Base-by-base conservation (phyloP, 2,329 filamentous ascomycete genomes). In the Xylariaceae sp. region DNA sequence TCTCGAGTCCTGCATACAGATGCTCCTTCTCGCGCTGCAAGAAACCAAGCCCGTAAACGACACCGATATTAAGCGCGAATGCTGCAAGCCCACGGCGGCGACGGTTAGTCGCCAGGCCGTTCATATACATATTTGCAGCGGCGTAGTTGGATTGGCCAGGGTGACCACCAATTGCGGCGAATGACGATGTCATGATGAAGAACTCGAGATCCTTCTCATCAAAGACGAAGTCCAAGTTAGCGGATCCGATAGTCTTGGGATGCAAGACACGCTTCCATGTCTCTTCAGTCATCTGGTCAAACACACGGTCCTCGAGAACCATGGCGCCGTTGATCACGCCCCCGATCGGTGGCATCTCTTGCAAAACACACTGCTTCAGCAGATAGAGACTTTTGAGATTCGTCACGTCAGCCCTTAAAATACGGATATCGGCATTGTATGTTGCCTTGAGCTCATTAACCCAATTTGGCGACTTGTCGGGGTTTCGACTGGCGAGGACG, bases 41-140 rank as follows among this genome's bases (percentile, higher is more conserved):
- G 58, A 78, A 74, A 0, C 76, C 77, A 0, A 79, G 69, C 0
- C 76, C 77, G 63, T 78, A 78, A 39, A 78, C 75, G 54, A 78
- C 76, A 17, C 77, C 77, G 55, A 78, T 78, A 64, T 79, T 78
- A 51, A 79, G 68, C 3, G 74, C 75, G 0, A 74, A 76, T 0
- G 65, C 76, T 0, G 68, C 67, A 0, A 75, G 67, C 0, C 74
- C 74, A 6, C 73, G 71, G 2, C 60, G 61, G 3, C 74, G 74
- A 1, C 77, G 72, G 6, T 64, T 61, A 0, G 73, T 73, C 0
- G 75, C 76, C 0, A 79, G 67, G 2, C 74, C 75, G 62, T 79
- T 78, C 76, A 78, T 78, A 72, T 73, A 78, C 73, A 77, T 77
- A 66, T 79, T 79, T 18, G 76, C 77, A 0, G 76, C 73, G 0